A percentile compares a stretch with the other conserved stretches of the same genome.
Conservation (phyloP, 176 grass and related monocot species). For the Coix lacrymajobi region DNA sequence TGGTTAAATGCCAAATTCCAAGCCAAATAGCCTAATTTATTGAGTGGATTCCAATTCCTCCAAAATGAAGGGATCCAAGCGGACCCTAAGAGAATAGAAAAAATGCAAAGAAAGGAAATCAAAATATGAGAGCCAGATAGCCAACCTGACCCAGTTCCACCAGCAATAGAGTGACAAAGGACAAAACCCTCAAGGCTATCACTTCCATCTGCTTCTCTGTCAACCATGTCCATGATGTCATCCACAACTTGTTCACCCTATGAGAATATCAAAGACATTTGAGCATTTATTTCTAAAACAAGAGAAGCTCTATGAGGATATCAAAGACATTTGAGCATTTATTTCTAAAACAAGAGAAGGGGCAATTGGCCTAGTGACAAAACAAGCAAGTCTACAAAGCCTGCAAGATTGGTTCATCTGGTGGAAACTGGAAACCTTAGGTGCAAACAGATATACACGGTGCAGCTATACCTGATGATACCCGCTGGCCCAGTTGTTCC, state of each 20-base stretch:
- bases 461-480: constrained; percentile 70
- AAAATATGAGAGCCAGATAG: not conserved
- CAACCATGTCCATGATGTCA: constrained; percentile 99
- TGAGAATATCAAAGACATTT: not conserved
- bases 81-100: constrained; percentile 8
- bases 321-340: not conserved
- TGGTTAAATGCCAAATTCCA: too few relatives aligned
- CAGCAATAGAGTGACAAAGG: constrained; percentile 95
- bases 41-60: too few relatives aligned
- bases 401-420: not conserved
- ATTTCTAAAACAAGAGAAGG: not conserved
- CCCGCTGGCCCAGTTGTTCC: constrained; percentile 99
- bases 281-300: constrained; percentile 3
- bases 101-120: not conserved
- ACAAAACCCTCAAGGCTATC: constrained; percentile 98
- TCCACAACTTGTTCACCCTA: constrained; percentile 98
- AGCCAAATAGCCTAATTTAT: too few relatives aligned
- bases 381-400: not conserved
- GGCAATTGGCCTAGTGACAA: not conserved
- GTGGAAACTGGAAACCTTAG: not conserved
- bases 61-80: too few relatives aligned
- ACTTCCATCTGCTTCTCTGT: constrained; percentile 99
- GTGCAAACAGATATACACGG: not conserved
- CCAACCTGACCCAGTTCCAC: constrained; percentile 97
- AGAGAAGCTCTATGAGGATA: too few relatives aligned